Base-by-base conservation (phyloP, 371 early-diverging fungal species). In the Saksenaea oblongispora region DNA sequence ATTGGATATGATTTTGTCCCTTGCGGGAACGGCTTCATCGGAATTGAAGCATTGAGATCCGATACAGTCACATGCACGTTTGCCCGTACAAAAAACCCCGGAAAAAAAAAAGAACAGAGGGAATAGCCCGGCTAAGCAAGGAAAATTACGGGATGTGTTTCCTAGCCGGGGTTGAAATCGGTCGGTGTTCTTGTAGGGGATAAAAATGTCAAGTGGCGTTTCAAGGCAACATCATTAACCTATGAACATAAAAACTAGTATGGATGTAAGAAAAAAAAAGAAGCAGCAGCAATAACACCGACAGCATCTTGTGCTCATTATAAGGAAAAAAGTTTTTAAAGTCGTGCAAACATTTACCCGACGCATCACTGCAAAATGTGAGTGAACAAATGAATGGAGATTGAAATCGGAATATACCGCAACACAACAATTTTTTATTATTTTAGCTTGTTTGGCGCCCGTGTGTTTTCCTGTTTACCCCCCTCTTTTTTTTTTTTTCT, bases 401-500 rank as follows among this genome's bases (percentile, higher is more conserved):
- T 47, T 47, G 51, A 47, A 47, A 47, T 47, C 51, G 51, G 51
- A 47, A 47, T 47, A 47, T 7, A 22, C 51, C 51, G 51, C 51
- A 17, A 47, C 51, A 47, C 51, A 47, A 47, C 51, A 47, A 47
- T 47, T 47, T 47, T 47, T 47, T 47, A 47, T 47, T 47, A 26
- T 47, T 47, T 47, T 22, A 17, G n/a, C 5, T 13, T 14, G 42
- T 14, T 41, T 41, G 4, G 51, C 10, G 51, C 18, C 51, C 51
- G 51, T 47, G 51, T 47, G 51, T 56, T 56, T 58, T 58, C 47
- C 39, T 54, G 57, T 47, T 61, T 64, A 27, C 36, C 22, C 27
- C 35, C 47, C 58, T 58, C 58, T 37, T 61, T 61, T 37, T 34
- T 37, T 37, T 53, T 61, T 22, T 36, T 18, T 44, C 35, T 34